These are phyloP conservation scores for Tarenaya hassleriana DNA, from an alignment of 345 rosid genomes.

Conservation along the genomic window DNA sequence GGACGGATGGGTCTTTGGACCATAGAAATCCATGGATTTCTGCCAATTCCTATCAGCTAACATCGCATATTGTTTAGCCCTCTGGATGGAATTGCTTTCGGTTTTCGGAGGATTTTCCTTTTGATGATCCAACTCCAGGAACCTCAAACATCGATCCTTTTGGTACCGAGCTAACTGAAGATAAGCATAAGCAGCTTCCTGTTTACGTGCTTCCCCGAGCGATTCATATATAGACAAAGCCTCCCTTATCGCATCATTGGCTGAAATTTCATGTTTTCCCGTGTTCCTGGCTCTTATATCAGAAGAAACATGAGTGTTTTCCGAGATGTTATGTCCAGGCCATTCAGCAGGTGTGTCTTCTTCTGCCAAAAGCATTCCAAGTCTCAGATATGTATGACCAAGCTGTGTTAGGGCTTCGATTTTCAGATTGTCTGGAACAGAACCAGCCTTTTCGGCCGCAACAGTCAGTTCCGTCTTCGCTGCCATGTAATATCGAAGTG, in stretches of 20 bases:
- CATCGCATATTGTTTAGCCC: constrained; percentile 78
- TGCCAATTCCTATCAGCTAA: constrained; percentile 89
- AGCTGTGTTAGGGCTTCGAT: constrained; percentile 75
- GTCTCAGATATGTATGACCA: constrained; percentile 80
- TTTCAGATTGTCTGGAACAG: constrained; percentile 41
- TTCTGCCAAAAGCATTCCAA: constrained; percentile 82
- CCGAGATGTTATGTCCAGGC: constrained; percentile 39
- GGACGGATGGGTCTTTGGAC: constrained; percentile 58
- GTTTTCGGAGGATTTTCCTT: constrained; percentile 39
- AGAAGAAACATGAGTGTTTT: constrained; percentile 27
- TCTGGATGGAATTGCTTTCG: constrained; percentile 41
- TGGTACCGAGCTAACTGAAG: constrained; percentile 90
- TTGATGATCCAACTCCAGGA: constrained; percentile 42
- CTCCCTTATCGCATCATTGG: constrained; percentile 84
- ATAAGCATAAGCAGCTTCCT: constrained; percentile 79
- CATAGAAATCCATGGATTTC: constrained; percentile 68
- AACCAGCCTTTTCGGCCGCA: constrained; percentile 28
- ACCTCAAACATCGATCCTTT: constrained; percentile 63
- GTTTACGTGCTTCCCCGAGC: constrained; percentile 68
- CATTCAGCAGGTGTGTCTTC: constrained; percentile 56
- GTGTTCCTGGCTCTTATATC: constrained; percentile 31
- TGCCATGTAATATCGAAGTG: constrained; percentile 66
- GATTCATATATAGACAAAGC: constrained; percentile 82
- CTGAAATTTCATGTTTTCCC: constrained; percentile 63
- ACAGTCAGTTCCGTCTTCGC: constrained; percentile 61